Percentiles rank a stretch among this genome's conserved stretches.
These are phyloP conservation scores for Blastobotrys peoriensis DNA, from an alignment of 805 yeast genomes.

Conservation along the genomic window DNA sequence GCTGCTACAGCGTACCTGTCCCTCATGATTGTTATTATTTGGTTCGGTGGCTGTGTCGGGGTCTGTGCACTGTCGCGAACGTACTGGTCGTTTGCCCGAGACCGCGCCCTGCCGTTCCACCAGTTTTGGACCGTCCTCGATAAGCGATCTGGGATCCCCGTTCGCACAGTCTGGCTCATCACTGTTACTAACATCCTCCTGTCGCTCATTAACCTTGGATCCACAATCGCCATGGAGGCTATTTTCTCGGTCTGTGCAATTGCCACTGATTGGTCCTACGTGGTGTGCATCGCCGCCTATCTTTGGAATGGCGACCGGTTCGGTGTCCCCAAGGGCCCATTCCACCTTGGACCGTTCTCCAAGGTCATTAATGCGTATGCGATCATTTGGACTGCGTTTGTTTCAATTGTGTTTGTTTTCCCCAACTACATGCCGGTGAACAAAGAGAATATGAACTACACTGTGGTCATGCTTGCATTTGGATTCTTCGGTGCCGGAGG, in stretches of 20 bases:
- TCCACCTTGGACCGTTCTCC: slow-evolving; percentile 9
- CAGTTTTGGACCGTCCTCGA: slow-evolving; percentile 61
- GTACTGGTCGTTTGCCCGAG: slow-evolving; percentile 74
- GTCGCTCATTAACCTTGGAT: slow-evolving; percentile 58
- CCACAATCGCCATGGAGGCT: slow-evolving; percentile 72
- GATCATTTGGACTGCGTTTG: slow-evolving; percentile 16
- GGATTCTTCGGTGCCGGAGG: slow-evolving; percentile 9
- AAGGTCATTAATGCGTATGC: slow-evolving; percentile 16
- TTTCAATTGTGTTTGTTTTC: slow-evolving; percentile 20
- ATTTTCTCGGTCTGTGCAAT: slow-evolving; percentile 56
- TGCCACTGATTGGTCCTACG: slow-evolving; percentile 75
- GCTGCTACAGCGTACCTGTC: slow-evolving; percentile 8
- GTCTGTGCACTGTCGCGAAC: slow-evolving; percentile 68
- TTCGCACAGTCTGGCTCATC: slow-evolving; percentile 55
- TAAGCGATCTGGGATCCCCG: slow-evolving; percentile 52
- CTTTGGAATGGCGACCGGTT: slow-evolving; percentile 8
- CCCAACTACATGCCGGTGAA: slow-evolving; percentile 24
- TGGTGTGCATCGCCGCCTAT: slow-evolving; percentile 46
- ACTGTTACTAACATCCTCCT: slow-evolving; percentile 29
- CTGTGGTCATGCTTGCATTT: slow-evolving; percentile 38
- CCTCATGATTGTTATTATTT: slow-evolving; percentile 61
- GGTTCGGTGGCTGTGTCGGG: slow-evolving; percentile 59
- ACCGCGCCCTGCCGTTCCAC: slow-evolving; percentile 65
- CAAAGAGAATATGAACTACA: slow-evolving; percentile 20
- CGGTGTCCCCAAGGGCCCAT: slow-evolving; percentile 8